These are phyloP conservation scores for Kurtzmaniella natalensis DNA, from an alignment of 1,139 yeast species.

Conservation along the genomic window DNA sequence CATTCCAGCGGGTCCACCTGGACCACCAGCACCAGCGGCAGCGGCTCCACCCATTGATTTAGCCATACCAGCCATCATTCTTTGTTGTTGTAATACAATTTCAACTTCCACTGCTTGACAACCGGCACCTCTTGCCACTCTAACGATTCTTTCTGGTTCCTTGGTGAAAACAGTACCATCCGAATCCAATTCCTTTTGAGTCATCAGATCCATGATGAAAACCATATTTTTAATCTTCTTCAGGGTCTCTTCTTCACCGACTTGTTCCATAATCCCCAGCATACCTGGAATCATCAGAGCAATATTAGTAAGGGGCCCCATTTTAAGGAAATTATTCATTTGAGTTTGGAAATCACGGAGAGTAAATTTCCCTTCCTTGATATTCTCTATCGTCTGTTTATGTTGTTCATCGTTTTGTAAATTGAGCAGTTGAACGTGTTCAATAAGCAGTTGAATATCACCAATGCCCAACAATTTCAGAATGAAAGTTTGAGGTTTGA, in stretches of 20 bases:
- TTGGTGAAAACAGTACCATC: constrained; percentile 81
- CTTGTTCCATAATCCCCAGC: constrained; percentile 77
- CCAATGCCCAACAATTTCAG: constrained; percentile 93
- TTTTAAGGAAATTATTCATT: constrained; percentile 89
- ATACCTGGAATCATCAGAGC: constrained; percentile 97
- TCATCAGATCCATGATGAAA: constrained; percentile 94
- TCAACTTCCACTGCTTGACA: constrained; percentile 91
- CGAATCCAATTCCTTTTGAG: constrained; percentile 81
- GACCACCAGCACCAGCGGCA: constrained; percentile 35
- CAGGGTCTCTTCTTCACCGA: constrained; percentile 88
- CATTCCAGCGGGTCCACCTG: constrained; percentile 36
- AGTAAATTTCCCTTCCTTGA: constrained; percentile 93
- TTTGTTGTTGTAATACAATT: constrained; percentile 85
- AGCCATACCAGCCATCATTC: constrained; percentile 91
- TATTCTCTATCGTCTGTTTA: constrained; percentile 86
- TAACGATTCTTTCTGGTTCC: constrained; percentile 78
- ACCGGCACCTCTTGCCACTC: constrained; percentile 97
- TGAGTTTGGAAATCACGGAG: constrained; percentile 89
- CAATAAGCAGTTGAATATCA: constrained; percentile 89
- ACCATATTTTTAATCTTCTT: constrained; percentile 83
- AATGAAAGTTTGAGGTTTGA: constrained; percentile 84
- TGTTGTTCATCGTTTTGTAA: constrained; percentile 66
- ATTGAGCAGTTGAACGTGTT: constrained; percentile 84
- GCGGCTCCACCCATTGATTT: constrained; percentile 50
- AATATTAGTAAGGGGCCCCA: constrained; percentile 93